Conservation (phyloP, 306 rosid genomes). For the Trifolium pratense region DNA sequence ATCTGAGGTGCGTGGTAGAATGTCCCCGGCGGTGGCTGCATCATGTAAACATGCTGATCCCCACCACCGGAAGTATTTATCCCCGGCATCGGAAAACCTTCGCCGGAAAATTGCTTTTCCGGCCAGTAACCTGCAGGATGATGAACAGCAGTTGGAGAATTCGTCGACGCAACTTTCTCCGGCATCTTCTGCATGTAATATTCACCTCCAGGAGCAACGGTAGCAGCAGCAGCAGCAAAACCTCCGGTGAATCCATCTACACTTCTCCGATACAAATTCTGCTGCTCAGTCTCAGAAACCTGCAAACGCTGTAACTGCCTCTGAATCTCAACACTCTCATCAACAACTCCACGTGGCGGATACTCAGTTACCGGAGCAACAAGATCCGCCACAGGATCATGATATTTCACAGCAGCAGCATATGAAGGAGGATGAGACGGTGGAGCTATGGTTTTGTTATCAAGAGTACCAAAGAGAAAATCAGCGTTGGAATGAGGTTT, state of each 20-base stretch:
- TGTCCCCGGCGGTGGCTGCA: conserved; percentile 58
- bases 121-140: conserved; percentile 58
- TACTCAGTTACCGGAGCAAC: conserved; percentile 49
- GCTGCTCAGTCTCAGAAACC: conserved; percentile 62
- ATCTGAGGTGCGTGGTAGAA: conserved; percentile 56
- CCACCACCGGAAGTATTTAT: conserved; percentile 48
- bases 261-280: conserved; percentile 52
- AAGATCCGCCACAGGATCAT: conserved; percentile 60
- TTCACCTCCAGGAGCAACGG: conserved; percentile 39
- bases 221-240: conserved; percentile 19
- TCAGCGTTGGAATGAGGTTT: conserved; percentile 59
- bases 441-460: conserved; percentile 51
- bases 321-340: conserved; percentile 65
- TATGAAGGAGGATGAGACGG: conserved; percentile 43
- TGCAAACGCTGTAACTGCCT: conserved; percentile 72
- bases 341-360: conserved; percentile 41
- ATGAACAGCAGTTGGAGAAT: conserved; percentile 38
- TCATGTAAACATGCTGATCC: conserved; percentile 63
- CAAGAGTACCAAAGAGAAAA: conserved; percentile 69
- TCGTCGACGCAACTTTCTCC: conserved; percentile 49
- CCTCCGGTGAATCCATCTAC: conserved; percentile 58
- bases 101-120: conserved; percentile 64
- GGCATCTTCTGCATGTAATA: conserved; percentile 59
- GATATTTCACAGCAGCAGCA: conserved; percentile 43
- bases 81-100: conserved; percentile 48